Evolutionary conservation across 73 alveolate species (phyloP).

Genomic region (Stentor roeselii): DNA sequence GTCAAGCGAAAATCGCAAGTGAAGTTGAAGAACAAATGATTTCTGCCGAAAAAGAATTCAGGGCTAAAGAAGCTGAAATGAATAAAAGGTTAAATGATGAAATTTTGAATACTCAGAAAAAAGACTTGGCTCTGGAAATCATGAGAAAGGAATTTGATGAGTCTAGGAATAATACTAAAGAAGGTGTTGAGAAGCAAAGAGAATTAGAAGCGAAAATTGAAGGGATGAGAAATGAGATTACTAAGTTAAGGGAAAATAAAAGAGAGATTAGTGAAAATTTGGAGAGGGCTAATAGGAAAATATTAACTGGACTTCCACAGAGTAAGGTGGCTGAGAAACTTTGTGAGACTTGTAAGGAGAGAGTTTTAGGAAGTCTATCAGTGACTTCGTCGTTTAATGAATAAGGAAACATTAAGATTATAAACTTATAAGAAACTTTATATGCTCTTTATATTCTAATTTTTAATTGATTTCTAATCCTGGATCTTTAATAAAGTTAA

Average conservation of each 20-base stretch:
- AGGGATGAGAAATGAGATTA: neutral
- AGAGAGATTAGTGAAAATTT: neutral
- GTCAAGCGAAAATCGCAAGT: neutral
- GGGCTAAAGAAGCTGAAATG: neutral
- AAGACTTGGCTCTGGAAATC: neutral
- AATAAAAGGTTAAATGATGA: constrained; percentile 2
- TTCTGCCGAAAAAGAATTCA: neutral
- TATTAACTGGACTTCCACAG: neutral
- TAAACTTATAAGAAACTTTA: too few species aligned
- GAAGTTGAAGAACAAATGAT: neutral
- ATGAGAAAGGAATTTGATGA: neutral
- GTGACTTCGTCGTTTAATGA: too few species aligned
- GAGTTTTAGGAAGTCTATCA: neutral
- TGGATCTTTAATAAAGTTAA: too few species aligned
- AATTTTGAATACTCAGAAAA: neutral
- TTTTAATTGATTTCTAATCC: too few species aligned
- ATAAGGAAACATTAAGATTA: too few species aligned
- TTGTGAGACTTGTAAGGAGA: neutral
- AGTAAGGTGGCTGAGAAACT: neutral
- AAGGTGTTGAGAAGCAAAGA: neutral
- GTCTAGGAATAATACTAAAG: neutral
- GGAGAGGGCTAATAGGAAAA: neutral
- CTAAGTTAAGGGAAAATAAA: neutral
- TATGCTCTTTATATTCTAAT: too few species aligned
- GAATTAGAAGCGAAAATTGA: neutral